phyloP scores from a whole-genome alignment of 768 basidiomycete species.

The Boletus bicolor region DNA sequence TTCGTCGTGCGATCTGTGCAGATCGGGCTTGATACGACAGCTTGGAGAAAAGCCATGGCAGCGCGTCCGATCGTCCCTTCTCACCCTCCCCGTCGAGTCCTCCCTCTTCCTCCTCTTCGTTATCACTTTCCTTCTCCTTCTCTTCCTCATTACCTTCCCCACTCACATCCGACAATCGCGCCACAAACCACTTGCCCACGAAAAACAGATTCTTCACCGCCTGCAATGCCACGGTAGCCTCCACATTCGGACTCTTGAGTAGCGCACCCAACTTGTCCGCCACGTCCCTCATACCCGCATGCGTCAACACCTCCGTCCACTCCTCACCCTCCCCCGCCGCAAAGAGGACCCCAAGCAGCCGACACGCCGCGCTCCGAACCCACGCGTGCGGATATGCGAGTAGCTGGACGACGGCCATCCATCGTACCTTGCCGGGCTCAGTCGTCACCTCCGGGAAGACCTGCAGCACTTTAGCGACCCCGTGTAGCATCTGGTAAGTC shows the following conservation, averaged over 20 bases:
- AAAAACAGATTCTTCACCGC: conserved; percentile 92
- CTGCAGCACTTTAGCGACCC: conserved; percentile 59
- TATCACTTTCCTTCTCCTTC: conserved; percentile 19
- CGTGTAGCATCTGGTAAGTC: conserved; percentile 75
- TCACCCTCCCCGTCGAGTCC: conserved; percentile 11
- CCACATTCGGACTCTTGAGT: conserved; percentile 77
- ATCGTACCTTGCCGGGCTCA: conserved; percentile 49
- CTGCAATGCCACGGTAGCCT: conserved; percentile 71
- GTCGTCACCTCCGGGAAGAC: conserved; percentile 50
- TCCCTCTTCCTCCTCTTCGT: conserved; percentile 14
- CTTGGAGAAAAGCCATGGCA: conserved; percentile 94
- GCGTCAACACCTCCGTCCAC: conserved; percentile 49
- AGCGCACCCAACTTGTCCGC: conserved; percentile 73
- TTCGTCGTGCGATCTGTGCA: conserved; percentile 68
- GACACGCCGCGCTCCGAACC: conserved; percentile 81
- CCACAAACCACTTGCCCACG: conserved; percentile 79
- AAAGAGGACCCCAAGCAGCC: conserved; percentile 73
- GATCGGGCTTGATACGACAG: conserved; percentile 84
- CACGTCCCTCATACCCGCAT: conserved; percentile 57
- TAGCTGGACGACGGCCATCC: conserved; percentile 60
- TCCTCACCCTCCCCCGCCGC: conserved; percentile 28
- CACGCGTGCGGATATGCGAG: conserved; percentile 91
- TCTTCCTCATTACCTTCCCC: conserved; percentile 13
- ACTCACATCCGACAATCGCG: conserved; percentile 32
- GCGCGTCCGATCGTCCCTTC: conserved; percentile 41